Conservation (phyloP, 176 grass and related monocot species). For the Chloris gayana region DNA sequence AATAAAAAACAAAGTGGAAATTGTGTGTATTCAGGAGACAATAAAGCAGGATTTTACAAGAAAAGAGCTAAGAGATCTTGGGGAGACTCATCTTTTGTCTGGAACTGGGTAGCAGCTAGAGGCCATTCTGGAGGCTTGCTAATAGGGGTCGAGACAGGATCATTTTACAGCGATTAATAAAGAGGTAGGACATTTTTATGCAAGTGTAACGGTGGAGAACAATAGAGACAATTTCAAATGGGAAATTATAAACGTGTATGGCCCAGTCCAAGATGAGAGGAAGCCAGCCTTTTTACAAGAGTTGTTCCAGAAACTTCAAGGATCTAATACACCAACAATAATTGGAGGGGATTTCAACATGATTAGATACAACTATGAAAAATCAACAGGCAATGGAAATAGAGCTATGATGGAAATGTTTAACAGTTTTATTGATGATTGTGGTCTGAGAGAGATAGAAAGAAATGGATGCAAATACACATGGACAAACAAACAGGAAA, state of each 20-base stretch:
- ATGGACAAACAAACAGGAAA: background rate
- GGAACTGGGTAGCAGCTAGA: too few relatives aligned
- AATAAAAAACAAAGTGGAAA: too few relatives aligned
- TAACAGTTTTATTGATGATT: background rate
- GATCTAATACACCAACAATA: background rate
- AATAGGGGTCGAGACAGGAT: too few relatives aligned
- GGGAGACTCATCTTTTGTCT: too few relatives aligned
- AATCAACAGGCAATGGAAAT: background rate
- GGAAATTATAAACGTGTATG: background rate
- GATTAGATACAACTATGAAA: background rate
- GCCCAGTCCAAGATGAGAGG: background rate
- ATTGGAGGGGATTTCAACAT: background rate
- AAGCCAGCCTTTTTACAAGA: background rate
- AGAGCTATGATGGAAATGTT: background rate
- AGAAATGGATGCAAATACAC: background rate
- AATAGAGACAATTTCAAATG: background rate
- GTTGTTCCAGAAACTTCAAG: background rate
- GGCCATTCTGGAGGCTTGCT: too few relatives aligned
- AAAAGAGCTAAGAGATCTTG: too few relatives aligned
- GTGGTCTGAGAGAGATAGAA: background rate
- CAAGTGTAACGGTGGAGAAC: background rate
- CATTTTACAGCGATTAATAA: too few relatives aligned
- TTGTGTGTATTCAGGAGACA: too few relatives aligned
- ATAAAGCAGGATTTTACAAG: too few relatives aligned
- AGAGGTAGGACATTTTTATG: too few relatives aligned